These are phyloP conservation scores for Colletotrichum musae DNA, from an alignment of 2,329 filamentous ascomycete species.

Conservation along the genomic window DNA sequence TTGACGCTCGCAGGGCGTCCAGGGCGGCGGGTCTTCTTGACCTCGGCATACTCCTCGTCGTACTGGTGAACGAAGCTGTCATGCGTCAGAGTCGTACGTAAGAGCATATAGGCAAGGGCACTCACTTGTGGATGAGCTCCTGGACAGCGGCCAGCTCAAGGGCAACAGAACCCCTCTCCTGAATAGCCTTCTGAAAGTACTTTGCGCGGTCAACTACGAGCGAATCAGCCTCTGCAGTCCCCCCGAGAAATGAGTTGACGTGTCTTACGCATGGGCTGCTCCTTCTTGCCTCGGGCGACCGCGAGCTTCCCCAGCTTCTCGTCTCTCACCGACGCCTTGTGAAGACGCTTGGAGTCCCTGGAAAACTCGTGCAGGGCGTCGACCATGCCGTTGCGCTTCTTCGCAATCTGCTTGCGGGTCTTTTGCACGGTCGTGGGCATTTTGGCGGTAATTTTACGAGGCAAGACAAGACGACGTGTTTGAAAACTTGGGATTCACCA, in stretches of 20 bases:
- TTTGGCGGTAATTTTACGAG: constrained; percentile 44
- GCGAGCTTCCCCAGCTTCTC: constrained; percentile 83
- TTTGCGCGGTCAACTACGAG: constrained; percentile 53
- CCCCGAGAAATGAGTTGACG: constrained; percentile 41
- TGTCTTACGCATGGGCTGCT: constrained; percentile 78
- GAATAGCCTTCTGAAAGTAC: constrained; percentile 80
- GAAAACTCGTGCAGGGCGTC: constrained; percentile 89
- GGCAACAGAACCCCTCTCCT: constrained; percentile 64
- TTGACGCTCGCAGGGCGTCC: constrained; percentile 84
- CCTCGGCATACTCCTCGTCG: constrained; percentile 76
- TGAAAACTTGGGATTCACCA: background rate
- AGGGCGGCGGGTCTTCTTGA: constrained; percentile 80
- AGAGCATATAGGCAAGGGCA: background rate
- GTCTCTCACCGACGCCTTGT: constrained; percentile 84
- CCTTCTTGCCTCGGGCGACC: constrained; percentile 78
- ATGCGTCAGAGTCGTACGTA: background rate
- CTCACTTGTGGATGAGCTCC: constrained; percentile 73
- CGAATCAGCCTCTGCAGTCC: constrained; percentile 2
- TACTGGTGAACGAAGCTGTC: constrained; percentile 76
- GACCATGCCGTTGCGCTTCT: constrained; percentile 84
- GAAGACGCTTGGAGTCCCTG: constrained; percentile 85
- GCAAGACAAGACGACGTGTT: background rate
- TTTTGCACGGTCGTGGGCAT: constrained; percentile 88
- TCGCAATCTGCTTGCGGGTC: constrained; percentile 89
- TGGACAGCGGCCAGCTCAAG: constrained; percentile 72